Evolutionary conservation across 257 asterid genomes (phyloP), one percentile per base, ranked within the genome.

Genomic region (Gardenia jasminoides): DNA sequence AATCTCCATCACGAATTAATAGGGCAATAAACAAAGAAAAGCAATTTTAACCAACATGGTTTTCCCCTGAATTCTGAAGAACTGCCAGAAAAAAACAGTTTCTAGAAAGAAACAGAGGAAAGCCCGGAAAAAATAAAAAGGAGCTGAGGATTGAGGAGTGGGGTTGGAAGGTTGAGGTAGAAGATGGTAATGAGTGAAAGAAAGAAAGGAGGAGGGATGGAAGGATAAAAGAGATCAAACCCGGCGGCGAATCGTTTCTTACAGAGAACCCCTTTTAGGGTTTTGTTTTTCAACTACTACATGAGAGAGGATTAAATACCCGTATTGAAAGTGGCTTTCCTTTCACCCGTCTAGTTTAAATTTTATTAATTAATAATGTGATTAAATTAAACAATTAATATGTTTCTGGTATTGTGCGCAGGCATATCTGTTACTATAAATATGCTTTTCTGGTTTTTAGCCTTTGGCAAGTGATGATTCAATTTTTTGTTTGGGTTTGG

Each of bases 191-290:
- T 59, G 65, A 77, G 83, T 70, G 83, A 81, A 79, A 77, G 77
- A 83, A 65, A 70, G 75, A 80, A 54, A 58, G 54, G 36, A 64
- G 59, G 68, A 61, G 17, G 58, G 26, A 48, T 62, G 3, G 39
- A 62, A 26, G 7, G 7, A 26, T 11, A 72, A 61, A 71, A 48
- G 69, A 78, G 85, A 87, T 87, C 86, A 88, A 36, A 84, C 81
- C 86, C 88, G 93, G 97, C 98, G 97, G 98, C 98, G 90, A 90
- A 87, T 89, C 80, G 79, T 78, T 84, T 88, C 87, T 83, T 69
- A 85, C 92, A 85, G 80, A 83, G 92, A 90, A 91, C 86, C 94
- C 94, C 80, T 78, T 56, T 88, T 87, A 90, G 97, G 98, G 97
- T 93, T 93, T 89, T 85, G 89, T 79, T 85, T 85, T 79, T 70